Conservation (phyloP, 2,329 filamentous ascomycete species). For the Scolecobasidium constrictum region DNA sequence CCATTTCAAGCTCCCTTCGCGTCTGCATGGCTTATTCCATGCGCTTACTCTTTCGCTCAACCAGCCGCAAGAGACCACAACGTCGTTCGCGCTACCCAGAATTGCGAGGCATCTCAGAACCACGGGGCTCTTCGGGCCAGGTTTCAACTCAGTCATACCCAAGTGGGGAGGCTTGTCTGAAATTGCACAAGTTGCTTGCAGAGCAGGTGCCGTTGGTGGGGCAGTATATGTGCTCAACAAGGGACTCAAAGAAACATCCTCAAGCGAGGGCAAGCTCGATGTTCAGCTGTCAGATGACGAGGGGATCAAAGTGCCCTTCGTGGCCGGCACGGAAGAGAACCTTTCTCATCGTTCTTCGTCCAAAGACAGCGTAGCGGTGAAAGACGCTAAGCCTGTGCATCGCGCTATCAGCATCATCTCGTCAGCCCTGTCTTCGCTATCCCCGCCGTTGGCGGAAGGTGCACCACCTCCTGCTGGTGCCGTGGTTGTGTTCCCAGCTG, state of each 20-base stretch:
- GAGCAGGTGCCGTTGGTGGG: constrained; percentile 82
- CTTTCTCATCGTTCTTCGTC: no score
- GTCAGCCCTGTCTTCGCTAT: constrained; percentile 53
- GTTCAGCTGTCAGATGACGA: background rate
- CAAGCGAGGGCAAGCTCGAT: constrained; percentile 7
- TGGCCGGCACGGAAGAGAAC: background rate
- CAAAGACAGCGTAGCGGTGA: no score
- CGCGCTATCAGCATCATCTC: constrained; percentile 60
- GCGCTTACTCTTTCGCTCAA: constrained; percentile 68
- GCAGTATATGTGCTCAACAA: constrained; percentile 79
- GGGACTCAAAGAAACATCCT: constrained; percentile 36
- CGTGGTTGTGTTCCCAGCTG: constrained; percentile 54
- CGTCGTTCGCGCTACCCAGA: constrained; percentile 58
- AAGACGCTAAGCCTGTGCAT: no score
- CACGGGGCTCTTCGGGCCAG: constrained; percentile 76
- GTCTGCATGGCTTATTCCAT: constrained; percentile 53
- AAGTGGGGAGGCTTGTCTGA: constrained; percentile 91
- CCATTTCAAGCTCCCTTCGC: constrained; percentile 45
- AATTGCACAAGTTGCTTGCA: constrained; percentile 81
- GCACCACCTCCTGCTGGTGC: constrained; percentile 65
- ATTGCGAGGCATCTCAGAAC: constrained; percentile 75
- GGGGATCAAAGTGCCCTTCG: background rate
- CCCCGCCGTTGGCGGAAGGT: constrained; percentile 62
- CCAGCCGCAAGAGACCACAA: constrained; percentile 40
- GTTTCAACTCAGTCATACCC: constrained; percentile 79